Base-by-base conservation (phyloP, 805 yeast genomes). In the Cyberlindnera maclurae region DNA sequence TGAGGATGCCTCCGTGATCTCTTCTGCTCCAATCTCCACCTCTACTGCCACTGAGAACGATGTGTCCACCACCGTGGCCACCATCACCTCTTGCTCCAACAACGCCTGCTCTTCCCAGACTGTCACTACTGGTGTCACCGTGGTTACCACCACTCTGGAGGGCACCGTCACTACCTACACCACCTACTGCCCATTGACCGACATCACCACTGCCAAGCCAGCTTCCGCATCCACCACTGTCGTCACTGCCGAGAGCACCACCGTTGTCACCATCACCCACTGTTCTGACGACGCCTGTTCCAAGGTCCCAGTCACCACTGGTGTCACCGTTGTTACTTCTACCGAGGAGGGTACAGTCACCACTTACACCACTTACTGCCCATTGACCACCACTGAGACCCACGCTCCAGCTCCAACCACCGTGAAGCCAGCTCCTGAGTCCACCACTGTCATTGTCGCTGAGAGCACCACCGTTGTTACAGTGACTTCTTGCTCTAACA, bases 91-190 rank as follows among this genome's bases (percentile, higher is more conserved):
- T 13, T 46, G 50, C 20, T 42, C 42, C 12, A 33, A 32, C 15
- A 29, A 32, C 15, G 8, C n/a, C 12, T 22, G 26, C 24, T 31
- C 22, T 8, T 34, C 13, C 15, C 15, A 4, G n/a, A 37, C 42
- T 16, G 37, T 39, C 17, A 40, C 46, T 29, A 41, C 48, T 20
- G 50, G 44, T 42, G 43, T 44, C 29, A 39, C 46, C 18, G 41
- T 40, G 30, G 42, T 46, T 24, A 44, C 47, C 18, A 29, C 34
- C 17, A 43, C 46, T 11, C 20, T 16, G 15, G 46, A 55, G 52
- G 62, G 60, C 49, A 56, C 49, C 30, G 56, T 58, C 40, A 61
- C 66, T 37, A 54, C 52, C 41, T 59, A 54, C 61, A 62, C 65
- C 46, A 46, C 48, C 26, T 46, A 40, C 44, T 44, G 46, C 41